These are phyloP conservation scores for Fusarium keratoplasticum DNA, from an alignment of 2,329 filamentous ascomycete species.

Conservation along the genomic window DNA sequence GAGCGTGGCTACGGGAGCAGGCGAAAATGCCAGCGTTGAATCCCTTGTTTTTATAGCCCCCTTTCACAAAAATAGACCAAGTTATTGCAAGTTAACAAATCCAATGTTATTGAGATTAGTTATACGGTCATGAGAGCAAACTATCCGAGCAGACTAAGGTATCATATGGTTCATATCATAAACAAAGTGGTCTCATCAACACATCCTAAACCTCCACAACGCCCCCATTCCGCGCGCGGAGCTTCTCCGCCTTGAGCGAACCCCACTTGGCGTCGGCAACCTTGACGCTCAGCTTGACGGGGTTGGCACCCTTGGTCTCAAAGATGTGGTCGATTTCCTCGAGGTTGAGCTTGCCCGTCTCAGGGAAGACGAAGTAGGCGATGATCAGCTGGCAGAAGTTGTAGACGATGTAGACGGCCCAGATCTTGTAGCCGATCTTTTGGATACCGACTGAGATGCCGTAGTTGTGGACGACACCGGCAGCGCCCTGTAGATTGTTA, in stretches of 20 bases:
- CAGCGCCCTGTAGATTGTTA: slow-evolving; percentile 16
- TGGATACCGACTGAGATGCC: slow-evolving; percentile 36
- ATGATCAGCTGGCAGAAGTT: slow-evolving; percentile 30
- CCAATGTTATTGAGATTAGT: not conserved
- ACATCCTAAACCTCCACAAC: not conserved
- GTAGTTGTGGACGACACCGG: slow-evolving; percentile 37
- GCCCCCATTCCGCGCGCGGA: not conserved
- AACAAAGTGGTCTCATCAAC: not conserved
- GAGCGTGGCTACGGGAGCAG: not conserved
- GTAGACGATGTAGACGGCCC: slow-evolving; percentile 38
- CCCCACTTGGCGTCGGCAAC: slow-evolving; percentile 28
- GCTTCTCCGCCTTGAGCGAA: slow-evolving; percentile 25
- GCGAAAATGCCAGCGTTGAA: not conserved
- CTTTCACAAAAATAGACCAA: not conserved
- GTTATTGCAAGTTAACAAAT: not conserved
- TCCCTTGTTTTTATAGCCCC: too few relatives aligned
- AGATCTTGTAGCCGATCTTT: slow-evolving; percentile 39
- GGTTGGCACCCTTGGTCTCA: slow-evolving; percentile 31
- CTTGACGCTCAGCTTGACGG: slow-evolving; percentile 24
- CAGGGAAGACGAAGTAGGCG: slow-evolving; percentile 38
- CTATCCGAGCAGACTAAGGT: not conserved
- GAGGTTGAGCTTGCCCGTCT: slow-evolving; percentile 36
- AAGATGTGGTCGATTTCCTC: slow-evolving; percentile 43
- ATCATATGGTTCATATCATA: not conserved
- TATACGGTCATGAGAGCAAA: not conserved